Evolutionary conservation across 176 grass and related monocot species (phyloP), one percentile per base, ranked within the genome.

Genomic region (Oryza glumipatula): DNA sequence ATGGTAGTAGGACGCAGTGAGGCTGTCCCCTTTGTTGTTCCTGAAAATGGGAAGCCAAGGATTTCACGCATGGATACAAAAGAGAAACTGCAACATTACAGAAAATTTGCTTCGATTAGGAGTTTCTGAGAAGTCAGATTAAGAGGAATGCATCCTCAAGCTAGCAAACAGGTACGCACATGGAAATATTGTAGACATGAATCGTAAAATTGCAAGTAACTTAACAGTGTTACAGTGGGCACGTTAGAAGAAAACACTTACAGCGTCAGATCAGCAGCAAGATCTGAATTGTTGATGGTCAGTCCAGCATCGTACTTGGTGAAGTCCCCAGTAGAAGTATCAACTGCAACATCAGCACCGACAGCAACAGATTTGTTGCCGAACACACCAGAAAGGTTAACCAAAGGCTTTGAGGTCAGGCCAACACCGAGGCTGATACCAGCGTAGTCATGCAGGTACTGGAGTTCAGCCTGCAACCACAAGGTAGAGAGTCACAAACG

Each of bases 371-470:
- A 21, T 71, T 82, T 87, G 51, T 73, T 91, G 21, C 91, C 94
- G 39, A 96, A 68, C 28, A 93, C 84, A 83, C 52, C 81, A 77
- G 94, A 96, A 81, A 93, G 4, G 65, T 83, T 92, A 77, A 96
- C 79, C 39, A 89, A 38, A 85, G 94, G 94, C 71, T 91, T 96
- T 67, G 84, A 47, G 47, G 72, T 85, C 78, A 96, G 41, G 47
- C 86, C 89, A 80, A 88, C 6, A 71, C 80, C 88, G 10, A 66
- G 73, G 67, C 36, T 91, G n/a, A 93, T 56, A 38, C 94, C 94
- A 80, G 87, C 91, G 49, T 89, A 91, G 22, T 93, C 91, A 81
- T 96, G 81, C 84, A 88, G 56, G 83, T 93, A 96, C 82, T 91
- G 94, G 36, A 96, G 16, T 76, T 96, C 91, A 86, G 71, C 41